Base-by-base conservation (phyloP, 208 protist species). In the Plasmodiophora brassicae region DNA sequence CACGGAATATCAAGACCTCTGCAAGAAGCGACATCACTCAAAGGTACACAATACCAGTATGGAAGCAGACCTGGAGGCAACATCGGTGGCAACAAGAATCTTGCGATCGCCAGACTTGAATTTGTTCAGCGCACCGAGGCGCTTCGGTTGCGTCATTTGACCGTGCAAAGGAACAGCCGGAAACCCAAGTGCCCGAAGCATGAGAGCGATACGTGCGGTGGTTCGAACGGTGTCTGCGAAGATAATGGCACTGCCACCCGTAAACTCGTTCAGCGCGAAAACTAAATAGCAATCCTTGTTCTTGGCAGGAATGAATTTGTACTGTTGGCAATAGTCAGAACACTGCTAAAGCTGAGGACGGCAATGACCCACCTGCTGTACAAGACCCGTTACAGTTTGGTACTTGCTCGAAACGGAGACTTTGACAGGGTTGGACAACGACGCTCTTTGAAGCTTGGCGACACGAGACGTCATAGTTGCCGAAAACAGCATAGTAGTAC, bases 1-100 rank as follows among this genome's bases (percentile, higher is more conserved):
- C 88, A 89, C 0, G 97, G 97, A 46, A 99, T 99, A 89, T 99
- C 97, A 0, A 99, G 92, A 71, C 97, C 97, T 71, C 98, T 91
- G n/a, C 94, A 93, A n/a, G 25, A 57, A 57, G 25, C 14, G 50
- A 57, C 20, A 57, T 28, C 50, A 57, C 14, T 25, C 20, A 14
- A 57, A 57, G 14, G 14, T 57, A 14, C 25, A 57, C 14, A 57
- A 57, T 57, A 32, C 32, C 32, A 32, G 32, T 78, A n/a, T 14
- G 5, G 41, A 5, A 57, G 50, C 20, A 32, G n/a, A 78, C 65
- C 65, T 78, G 0, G 46, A 41, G 43, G 89, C 89, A n/a, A 91
- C 89, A 39, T 91, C 89, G 22, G 89, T 91, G 10, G 89, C 89
- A 32, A 91, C 45, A 41, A 90, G 78, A 45, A 90, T 78, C 32